Evolutionary conservation across 768 basidiomycete species (phyloP).

Genomic region (Mycena sanguinolenta): DNA sequence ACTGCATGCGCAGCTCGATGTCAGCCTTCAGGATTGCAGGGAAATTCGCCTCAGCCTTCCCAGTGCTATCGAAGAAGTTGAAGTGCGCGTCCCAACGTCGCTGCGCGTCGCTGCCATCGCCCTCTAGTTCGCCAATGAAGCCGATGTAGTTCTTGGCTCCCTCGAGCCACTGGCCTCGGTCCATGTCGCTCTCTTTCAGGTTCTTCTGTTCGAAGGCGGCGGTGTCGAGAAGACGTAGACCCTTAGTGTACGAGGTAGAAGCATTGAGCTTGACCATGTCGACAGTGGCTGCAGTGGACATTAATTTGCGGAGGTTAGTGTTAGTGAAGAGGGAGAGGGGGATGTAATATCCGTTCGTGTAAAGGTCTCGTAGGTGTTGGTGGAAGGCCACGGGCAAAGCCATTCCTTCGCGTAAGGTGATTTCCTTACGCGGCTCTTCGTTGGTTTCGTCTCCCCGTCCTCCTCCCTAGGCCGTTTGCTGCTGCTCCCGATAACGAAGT

Average conservation of each 20-base stretch:
- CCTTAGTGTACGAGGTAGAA: neutral
- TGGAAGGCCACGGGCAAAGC: neutral
- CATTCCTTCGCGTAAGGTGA: neutral
- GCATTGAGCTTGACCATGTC: neutral
- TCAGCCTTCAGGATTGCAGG: neutral
- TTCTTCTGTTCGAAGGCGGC: too few species aligned
- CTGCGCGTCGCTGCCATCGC: too few species aligned
- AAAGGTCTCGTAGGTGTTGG: too few species aligned
- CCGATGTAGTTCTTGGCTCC: neutral
- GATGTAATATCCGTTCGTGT: too few species aligned
- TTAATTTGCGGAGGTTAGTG: too few species aligned
- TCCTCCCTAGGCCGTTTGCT: neutral
- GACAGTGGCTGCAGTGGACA: too few species aligned
- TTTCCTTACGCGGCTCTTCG: neutral
- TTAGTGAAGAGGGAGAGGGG: too few species aligned
- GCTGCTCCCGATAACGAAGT: neutral
- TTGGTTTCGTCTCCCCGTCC: neutral
- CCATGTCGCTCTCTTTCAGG: too few species aligned
- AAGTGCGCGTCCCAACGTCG: neutral
- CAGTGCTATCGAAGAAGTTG: neutral
- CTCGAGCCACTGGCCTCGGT: too few species aligned
- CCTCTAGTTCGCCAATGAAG: too few species aligned
- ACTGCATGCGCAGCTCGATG: neutral
- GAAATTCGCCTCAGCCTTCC: neutral
- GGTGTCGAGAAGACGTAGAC: too few species aligned